phyloP scores from a whole-genome alignment of 345 rosid genomes.

The Carallia brachiata region DNA sequence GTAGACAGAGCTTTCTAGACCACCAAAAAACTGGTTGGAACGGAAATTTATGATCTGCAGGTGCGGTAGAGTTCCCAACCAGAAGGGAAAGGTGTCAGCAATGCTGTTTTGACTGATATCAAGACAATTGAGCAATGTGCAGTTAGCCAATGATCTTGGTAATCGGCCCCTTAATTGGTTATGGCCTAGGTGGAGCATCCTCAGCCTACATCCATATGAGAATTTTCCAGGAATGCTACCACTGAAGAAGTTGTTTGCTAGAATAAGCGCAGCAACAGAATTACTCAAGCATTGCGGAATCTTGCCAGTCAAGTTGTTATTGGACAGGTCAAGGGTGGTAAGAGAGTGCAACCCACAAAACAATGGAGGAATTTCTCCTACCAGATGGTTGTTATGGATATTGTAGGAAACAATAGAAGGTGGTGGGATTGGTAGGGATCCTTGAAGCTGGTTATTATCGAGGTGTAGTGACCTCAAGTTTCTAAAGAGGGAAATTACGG shows the following conservation, averaged over 20 bases:
- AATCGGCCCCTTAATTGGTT: not conserved
- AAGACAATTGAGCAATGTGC: too few relatives aligned
- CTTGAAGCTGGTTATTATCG: constrained; percentile 20
- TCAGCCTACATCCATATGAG: not conserved
- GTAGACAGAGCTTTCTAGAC: too few relatives aligned
- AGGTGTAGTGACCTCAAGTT: constrained; percentile 2
- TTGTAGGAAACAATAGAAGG: rapidly evolving
- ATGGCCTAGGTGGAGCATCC: not conserved
- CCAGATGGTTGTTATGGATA: constrained; percentile 18
- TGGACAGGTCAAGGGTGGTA: constrained; percentile 4
- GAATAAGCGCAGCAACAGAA: not conserved
- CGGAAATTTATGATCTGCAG: too few relatives aligned
- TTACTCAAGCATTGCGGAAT: constrained; percentile 35
- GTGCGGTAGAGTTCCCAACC: too few relatives aligned
- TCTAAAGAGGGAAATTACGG: rapidly evolving
- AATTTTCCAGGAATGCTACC: not conserved
- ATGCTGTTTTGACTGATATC: too few relatives aligned
- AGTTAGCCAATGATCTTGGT: constrained; percentile 1
- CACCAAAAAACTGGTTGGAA: constrained; percentile 6
- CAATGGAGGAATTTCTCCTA: constrained; percentile 11
- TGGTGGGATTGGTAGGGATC: constrained; percentile 13
- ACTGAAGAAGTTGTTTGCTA: not conserved
- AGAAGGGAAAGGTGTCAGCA: too few relatives aligned
- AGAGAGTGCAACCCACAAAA: constrained; percentile 15
- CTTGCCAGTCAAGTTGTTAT: constrained; percentile 16